Base-by-base conservation (phyloP, 257 asterid genomes). In the Nicotiana sylvestris region DNA sequence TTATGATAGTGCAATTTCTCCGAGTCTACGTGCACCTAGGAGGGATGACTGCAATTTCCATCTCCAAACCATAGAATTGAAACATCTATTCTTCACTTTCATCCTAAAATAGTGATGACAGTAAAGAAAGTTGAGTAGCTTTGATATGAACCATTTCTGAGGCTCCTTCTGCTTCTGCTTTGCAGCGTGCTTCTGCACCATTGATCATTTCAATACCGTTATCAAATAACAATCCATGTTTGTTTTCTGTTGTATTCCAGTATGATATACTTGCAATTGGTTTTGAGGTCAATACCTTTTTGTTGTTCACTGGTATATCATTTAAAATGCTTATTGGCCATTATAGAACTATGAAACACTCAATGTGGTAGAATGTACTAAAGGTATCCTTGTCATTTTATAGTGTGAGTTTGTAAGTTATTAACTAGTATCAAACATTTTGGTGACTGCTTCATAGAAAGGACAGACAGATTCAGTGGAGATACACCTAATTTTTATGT, bases 1-100 rank as follows among this genome's bases (percentile, higher is more conserved):
- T 72, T 72, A 72, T 72, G 78, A 11, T 46, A 30, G 78, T 72
- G 78, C 12, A 15, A 13, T 16, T 72, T 72, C 78, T 72, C 60
- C 78, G 13, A 11, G 30, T 72, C 39, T 46, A 15, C 18, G 3
- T 53, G 61, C 61, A 25, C 15, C 61, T 46, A 6, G 79, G 39
- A 2, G 61, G 6, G 60, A 6, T n/a, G 79, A 12, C 25, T 46
- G 18, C 16, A 53, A 53, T 53, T 13, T 53, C 58, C 18, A 13
- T 53, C 16, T 53, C 58, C 18, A 53, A 53, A 53, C 18, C 58
- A 12, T 15, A 53, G 51, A 43, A 43, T 43, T 43, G 78, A 43
- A 43, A 70, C 58, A 43, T 43, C 6, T 43, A 43, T 25, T 33
- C n/a, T 70, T 70, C 78, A 21, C 78, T 70, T 70, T 43, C 58